Base-by-base conservation (phyloP, 495 filamentous ascomycete genomes). In the Cudoniella acicularis region DNA sequence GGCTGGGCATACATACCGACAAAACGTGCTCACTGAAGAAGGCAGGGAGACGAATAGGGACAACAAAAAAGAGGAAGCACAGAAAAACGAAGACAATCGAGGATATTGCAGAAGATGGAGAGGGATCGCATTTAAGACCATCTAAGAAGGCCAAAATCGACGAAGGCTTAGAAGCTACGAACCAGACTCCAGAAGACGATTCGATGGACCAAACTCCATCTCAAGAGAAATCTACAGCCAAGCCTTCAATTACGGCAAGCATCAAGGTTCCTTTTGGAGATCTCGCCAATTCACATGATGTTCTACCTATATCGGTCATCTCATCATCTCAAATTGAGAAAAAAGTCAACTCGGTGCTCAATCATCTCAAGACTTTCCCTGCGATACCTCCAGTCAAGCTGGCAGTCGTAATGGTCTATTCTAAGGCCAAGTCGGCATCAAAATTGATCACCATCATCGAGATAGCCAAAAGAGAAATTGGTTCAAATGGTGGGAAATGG, bases 401-500 rank as follows among this genome's bases (percentile, higher is more conserved):
- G 1, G 55, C 26, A 6, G 43, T 78, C 16, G 64, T 77, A 10
- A 40, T 80, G 10, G 64, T 89, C 16, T 75, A 77, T 57, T 82
- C 84, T 22, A 82, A 80, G 62, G 75, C 76, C 4, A 53, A 64
- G 3, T 74, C 74, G 1, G 75, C 80, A 3, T 69, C 72, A 61
- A 91, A 90, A 67, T 73, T 87, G 52, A 78, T 88, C 57, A 83
- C 79, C 13, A 76, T 89, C 21, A 75, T 78, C 25, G 87, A 90
- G 70, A 82, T 89, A 16, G 74, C 80, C 11, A 87, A 87, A 62
- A 72, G 83, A 20, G 75, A 82, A 24, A 72, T 90, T 45, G 71
- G 57, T n/a, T 73, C 79, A 51, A 67, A 68, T 43, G 75, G 76
- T 1, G 73, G 74, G 43, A 73, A 72, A 55, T 86, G 81, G 79